Conservation (phyloP, 345 rosid species). For the Aethionema arabicum region DNA sequence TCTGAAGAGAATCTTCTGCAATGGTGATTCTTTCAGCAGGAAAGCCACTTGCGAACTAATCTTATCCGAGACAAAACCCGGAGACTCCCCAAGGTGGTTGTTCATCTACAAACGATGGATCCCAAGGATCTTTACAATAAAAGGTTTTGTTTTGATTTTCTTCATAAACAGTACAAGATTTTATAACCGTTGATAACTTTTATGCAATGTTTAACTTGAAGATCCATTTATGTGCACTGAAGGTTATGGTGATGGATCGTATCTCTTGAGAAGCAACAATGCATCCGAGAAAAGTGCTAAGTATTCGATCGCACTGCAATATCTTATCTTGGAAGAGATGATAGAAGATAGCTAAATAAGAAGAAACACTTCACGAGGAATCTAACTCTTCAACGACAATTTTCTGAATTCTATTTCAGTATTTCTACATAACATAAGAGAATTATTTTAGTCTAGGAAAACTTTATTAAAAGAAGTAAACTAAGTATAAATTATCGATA, state of each 20-base stretch:
- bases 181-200: neutral
- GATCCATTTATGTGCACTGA: constrained; percentile 3
- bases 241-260: constrained; percentile 74
- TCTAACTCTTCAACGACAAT: too few relatives aligned
- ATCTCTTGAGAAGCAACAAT: constrained; percentile 46
- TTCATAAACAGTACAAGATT: neutral
- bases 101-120: constrained; percentile 84
- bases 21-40: constrained; percentile 36
- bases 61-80: constrained; percentile 66
- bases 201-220: neutral
- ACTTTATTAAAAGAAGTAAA: too few relatives aligned
- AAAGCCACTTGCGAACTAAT: constrained; percentile 51
- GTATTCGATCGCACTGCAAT: constrained; percentile 38
- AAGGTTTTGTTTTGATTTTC: constrained; percentile 41
- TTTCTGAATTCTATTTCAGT: too few relatives aligned
- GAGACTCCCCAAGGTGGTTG: constrained; percentile 66
- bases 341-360: neutral
- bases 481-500: too few relatives aligned
- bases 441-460: too few relatives aligned
- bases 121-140: constrained; percentile 48
- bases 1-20: neutral
- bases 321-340: constrained; percentile 38
- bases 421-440: too few relatives aligned
- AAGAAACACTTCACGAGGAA: neutral
- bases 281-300: constrained; percentile 29